A percentile compares a stretch with the other conserved stretches of the same genome.
phyloP scores from a whole-genome alignment of 2,329 filamentous ascomycete genomes.

The Lojkania enalia region DNA sequence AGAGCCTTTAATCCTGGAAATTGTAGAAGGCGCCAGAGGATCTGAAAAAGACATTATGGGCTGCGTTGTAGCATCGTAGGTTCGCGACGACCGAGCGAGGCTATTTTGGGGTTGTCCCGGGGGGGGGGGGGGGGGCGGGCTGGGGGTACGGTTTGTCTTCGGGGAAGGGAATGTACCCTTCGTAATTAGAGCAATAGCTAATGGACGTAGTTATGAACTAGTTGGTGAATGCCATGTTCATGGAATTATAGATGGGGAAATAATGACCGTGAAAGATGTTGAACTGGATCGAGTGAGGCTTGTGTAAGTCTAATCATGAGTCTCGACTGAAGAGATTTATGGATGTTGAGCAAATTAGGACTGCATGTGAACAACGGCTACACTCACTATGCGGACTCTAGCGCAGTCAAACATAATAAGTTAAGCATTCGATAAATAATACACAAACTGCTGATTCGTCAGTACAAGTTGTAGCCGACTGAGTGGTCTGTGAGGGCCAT shows the following conservation, averaged over 20 bases:
- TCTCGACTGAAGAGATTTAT: no score
- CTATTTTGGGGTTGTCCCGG: constrained; percentile 28
- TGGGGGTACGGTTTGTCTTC: constrained; percentile 23
- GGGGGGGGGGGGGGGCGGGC: constrained; percentile 18
- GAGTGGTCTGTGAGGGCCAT: no score
- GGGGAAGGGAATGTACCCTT: constrained; percentile 26
- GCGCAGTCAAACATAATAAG: no score
- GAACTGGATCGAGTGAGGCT: background rate
- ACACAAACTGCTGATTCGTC: no score
- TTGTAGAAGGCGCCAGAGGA: constrained; percentile 20
- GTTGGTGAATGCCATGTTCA: constrained; percentile 30
- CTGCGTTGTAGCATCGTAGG: constrained; percentile 23
- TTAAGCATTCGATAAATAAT: no score
- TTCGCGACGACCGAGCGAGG: constrained; percentile 27
- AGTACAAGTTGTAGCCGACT: no score
- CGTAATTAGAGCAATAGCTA: constrained; percentile 11
- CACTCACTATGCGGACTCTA: no score
- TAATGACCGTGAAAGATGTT: background rate
- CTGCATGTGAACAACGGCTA: no score
- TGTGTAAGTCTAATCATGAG: no score
- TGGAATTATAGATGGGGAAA: constrained; percentile 7
- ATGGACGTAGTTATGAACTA: constrained; percentile 12
- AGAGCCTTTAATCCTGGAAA: constrained; percentile 21
- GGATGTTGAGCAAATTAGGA: no score
- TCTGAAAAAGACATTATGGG: constrained; percentile 16